A percentile compares a stretch with the other conserved stretches of the same genome.
Evolutionary conservation across 2,329 filamentous ascomycete genomes (phyloP).

Genomic region (Fusarium setosum): DNA sequence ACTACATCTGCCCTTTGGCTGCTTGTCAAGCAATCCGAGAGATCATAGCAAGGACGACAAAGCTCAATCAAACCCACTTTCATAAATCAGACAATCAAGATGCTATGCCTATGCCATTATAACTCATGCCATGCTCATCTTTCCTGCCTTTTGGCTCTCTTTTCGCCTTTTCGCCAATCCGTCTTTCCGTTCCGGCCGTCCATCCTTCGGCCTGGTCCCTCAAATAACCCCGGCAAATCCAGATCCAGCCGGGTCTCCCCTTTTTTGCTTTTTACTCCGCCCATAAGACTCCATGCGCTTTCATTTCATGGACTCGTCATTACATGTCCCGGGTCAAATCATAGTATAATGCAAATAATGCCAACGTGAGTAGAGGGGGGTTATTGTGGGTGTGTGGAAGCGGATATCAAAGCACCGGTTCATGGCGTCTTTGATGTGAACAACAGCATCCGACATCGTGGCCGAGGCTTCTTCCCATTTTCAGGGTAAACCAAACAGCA

Average conservation of each 20-base stretch:
- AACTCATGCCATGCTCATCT: conserved; percentile 24
- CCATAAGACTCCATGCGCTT: conserved; percentile 36
- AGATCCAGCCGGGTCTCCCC: conserved; percentile 22
- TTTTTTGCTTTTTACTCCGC: conserved; percentile 33
- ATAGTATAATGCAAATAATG: conserved; percentile 23
- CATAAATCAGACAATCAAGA: conserved; percentile 24
- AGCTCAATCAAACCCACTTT: conserved; percentile 3
- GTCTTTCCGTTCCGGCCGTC: conserved; percentile 19
- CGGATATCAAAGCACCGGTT: conserved; percentile 7
- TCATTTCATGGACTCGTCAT: conserved; percentile 40
- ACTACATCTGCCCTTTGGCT: not conserved
- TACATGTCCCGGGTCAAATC: conserved; percentile 27
- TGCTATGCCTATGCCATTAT: conserved; percentile 24
- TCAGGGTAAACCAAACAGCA: conserved; percentile 23
- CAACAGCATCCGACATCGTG: conserved; percentile 2
- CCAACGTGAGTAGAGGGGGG: conserved; percentile 22
- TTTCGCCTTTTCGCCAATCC: conserved; percentile 29
- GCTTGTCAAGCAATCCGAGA: not conserved
- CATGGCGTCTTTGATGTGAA: conserved; percentile 1
- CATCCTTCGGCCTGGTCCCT: conserved; percentile 21
- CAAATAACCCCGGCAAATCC: conserved; percentile 28
- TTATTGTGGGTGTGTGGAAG: conserved; percentile 7
- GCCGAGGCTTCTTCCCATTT: conserved; percentile 24
- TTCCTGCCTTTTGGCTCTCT: conserved; percentile 19
- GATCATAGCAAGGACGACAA: not conserved